Conservation (phyloP, 73 alveolate species). For the Paramecium tetraurelia region DNA sequence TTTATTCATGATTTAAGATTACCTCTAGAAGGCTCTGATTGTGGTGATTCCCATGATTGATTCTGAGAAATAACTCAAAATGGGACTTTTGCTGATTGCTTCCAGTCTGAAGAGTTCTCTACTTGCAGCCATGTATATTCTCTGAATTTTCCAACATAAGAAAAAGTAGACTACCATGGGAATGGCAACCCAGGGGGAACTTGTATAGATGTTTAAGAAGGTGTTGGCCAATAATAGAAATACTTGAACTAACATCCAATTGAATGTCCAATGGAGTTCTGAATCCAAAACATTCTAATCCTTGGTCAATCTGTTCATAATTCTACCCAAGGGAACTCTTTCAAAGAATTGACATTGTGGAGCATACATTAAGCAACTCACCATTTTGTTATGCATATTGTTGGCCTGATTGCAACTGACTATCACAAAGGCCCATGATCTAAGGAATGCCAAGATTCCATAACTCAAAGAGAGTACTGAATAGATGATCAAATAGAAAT, state of each 20-base stretch:
- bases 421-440: background rate
- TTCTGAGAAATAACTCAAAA: constrained; percentile 77
- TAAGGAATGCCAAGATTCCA: constrained; percentile 50
- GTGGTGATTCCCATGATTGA: constrained; percentile 74
- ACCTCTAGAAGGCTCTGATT: constrained; percentile 71
- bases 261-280: constrained; percentile 32
- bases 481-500: background rate
- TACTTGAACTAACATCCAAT: background rate
- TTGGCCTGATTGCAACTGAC: constrained; percentile 3
- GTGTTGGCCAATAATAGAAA: constrained; percentile 26
- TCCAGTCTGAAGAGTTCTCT: constrained; percentile 85
- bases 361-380: constrained; percentile 73
- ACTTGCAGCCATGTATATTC: constrained; percentile 69
- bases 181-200: constrained; percentile 13
- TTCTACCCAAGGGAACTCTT: constrained; percentile 94
- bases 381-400: constrained; percentile 69
- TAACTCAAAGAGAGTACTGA: background rate
- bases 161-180: constrained; percentile 28
- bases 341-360: constrained; percentile 94
- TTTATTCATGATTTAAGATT: background rate
- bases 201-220: constrained; percentile 33
- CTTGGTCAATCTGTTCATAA: constrained; percentile 89
- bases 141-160: background rate
- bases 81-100: constrained; percentile 77
- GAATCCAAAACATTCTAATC: constrained; percentile 66